Base-by-base conservation (phyloP, 495 filamentous ascomycete species). In the Neurospora terricola region DNA sequence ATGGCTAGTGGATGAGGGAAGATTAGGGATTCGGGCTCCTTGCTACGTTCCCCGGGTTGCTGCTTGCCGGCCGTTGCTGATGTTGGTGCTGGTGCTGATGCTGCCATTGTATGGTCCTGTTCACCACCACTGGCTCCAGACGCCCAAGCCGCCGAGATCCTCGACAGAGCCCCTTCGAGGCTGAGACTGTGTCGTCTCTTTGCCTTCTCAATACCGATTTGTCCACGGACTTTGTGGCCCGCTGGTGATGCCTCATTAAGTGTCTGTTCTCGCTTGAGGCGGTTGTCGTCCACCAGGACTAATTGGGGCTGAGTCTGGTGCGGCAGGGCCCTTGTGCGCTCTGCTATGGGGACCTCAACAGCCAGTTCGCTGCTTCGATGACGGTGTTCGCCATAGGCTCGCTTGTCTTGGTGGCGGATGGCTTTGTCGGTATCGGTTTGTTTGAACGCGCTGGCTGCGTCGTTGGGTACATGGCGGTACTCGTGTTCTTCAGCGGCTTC, bases 391-490 rank as follows among this genome's bases (percentile, higher is more conserved):
- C 11, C 23, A 0, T 62, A 27, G 54, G 54, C 54, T 34, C 5
- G 54, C 54, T 62, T 23, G 45, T 54, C 71, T 69, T 73, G 73
- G 36, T 79, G 73, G 37, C 79, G 80, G 80, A 83, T 83, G 40
- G 75, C 43, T 27, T 81, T 79, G 8, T 79, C 77, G 0, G 85
- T 87, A 11, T 84, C 81, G 6, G 86, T 87, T 21, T 83, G 76
- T 27, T 81, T 78, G 73, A 88, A 88, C 69, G 86, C 82, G 8
- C 81, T 74, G 8, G 87, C 86, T 6, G 86, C 86, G 48, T 84
- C 78, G 21, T 79, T 80, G 38, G 86, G 85, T 11, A 86, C 77
- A 71, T 87, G 80, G 69, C 75, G 79, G 54, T 80, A 75, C 12
- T 74, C 71, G 14, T 68, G 12, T 16, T 77, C 79, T 30, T 79